Percentiles rank a stretch among this genome's conserved stretches.
Evolutionary conservation across 306 rosid species (phyloP).

Genomic region (Trifolium pratense): DNA sequence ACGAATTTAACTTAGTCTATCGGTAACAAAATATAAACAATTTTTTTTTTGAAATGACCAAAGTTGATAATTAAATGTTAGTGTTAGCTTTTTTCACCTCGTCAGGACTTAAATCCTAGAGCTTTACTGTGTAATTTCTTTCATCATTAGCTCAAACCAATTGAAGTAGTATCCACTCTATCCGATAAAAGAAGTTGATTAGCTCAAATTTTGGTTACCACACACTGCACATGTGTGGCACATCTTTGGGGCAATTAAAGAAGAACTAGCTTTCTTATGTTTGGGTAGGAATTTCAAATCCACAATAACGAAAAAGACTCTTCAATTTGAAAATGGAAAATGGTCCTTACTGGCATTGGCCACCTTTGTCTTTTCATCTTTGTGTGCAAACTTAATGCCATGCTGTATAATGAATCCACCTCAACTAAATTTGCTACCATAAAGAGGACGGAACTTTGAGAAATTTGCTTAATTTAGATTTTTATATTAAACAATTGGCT

Average conservation of each 20-base stretch:
- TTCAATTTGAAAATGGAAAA: slow-evolving; percentile 17
- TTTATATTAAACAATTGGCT: no score
- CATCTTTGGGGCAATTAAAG: neutral
- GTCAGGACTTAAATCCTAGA: no score
- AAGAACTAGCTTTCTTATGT: neutral
- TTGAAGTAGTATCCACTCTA: no score
- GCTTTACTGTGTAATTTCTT: no score
- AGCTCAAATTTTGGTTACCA: neutral
- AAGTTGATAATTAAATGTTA: no score
- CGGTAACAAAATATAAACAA: no score
- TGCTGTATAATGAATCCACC: slow-evolving; percentile 11
- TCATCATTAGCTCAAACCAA: no score
- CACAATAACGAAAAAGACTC: slow-evolving; percentile 4
- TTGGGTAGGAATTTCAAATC: neutral
- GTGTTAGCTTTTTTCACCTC: no score
- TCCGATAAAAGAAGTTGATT: no score
- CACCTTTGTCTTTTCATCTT: neutral
- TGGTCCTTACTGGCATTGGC: slow-evolving; percentile 22
- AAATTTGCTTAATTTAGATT: no score
- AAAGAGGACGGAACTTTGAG: neutral
- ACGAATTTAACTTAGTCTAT: no score
- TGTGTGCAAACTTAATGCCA: slow-evolving; percentile 1
- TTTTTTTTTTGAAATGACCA: no score
- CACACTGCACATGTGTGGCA: neutral
- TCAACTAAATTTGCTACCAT: neutral